These are phyloP conservation scores for Saturnispora galanensis DNA, from an alignment of 805 yeast genomes.

Conservation along the genomic window DNA sequence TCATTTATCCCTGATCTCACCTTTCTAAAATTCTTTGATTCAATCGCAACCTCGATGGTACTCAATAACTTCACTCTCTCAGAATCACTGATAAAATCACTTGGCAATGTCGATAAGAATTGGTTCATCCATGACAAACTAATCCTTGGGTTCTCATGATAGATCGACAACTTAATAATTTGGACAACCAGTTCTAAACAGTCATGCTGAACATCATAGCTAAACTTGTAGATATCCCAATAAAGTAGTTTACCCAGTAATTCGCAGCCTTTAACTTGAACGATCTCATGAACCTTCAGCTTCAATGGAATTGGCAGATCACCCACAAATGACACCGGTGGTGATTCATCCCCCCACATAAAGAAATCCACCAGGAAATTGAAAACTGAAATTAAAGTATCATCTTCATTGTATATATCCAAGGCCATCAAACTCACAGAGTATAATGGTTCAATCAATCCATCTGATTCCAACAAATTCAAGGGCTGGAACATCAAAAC, in stretches of 20 bases:
- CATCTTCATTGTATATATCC: slow-evolving; percentile 49
- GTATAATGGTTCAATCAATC: slow-evolving; percentile 41
- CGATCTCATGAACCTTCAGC: slow-evolving; percentile 27
- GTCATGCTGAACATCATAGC: slow-evolving; percentile 59
- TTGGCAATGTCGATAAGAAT: slow-evolving; percentile 48
- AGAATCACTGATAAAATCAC: slow-evolving; percentile 48
- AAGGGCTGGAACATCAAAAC: slow-evolving; percentile 65
- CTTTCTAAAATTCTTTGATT: slow-evolving; percentile 61
- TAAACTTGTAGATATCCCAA: slow-evolving; percentile 66
- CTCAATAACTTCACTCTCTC: slow-evolving; percentile 58
- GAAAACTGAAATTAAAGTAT: slow-evolving; percentile 58
- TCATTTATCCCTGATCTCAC: slow-evolving; percentile 64
- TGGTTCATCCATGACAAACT: slow-evolving; percentile 50
- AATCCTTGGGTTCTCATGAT: slow-evolving; percentile 33
- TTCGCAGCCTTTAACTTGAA: slow-evolving; percentile 47
- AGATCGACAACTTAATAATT: slow-evolving; percentile 42
- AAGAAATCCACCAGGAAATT: slow-evolving; percentile 74
- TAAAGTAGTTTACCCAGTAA: slow-evolving; percentile 44
- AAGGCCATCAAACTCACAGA: slow-evolving; percentile 50
- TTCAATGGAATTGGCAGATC: slow-evolving; percentile 46
- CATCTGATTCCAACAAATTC: slow-evolving; percentile 36
- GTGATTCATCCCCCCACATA: slow-evolving; percentile 73
- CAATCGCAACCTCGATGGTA: slow-evolving; percentile 49
- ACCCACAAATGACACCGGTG: slow-evolving; percentile 64
- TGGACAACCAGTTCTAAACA: slow-evolving; percentile 66